phyloP scores from a whole-genome alignment of 352 stramenopile species.

The Phytopythium helicoides region DNA sequence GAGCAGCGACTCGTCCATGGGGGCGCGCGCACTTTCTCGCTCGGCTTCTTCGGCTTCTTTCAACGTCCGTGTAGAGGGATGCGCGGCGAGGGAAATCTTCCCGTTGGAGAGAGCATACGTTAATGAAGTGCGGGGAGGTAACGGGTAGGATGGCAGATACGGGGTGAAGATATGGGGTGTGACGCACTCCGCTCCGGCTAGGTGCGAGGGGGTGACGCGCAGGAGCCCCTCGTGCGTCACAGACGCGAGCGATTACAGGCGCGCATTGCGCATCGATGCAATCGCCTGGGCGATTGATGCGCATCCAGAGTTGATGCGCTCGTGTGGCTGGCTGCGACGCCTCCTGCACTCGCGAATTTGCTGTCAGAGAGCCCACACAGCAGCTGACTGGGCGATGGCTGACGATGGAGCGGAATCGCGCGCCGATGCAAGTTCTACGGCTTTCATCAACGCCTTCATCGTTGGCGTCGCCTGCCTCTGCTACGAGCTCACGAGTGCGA shows the following conservation, averaged over 20 bases:
- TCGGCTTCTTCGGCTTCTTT: constrained; percentile 6
- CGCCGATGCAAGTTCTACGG: constrained; percentile 78
- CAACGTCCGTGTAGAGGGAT: too few relatives aligned
- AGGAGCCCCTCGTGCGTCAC: too few relatives aligned
- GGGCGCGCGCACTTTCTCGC: neutral
- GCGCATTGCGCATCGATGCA: too few relatives aligned
- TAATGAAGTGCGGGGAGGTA: too few relatives aligned
- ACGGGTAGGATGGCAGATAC: too few relatives aligned
- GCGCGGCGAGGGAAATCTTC: too few relatives aligned
- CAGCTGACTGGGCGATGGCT: too few relatives aligned
- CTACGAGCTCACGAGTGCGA: constrained; percentile 5
- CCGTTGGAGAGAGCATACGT: too few relatives aligned
- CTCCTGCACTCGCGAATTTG: neutral
- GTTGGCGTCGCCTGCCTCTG: constrained; percentile 43
- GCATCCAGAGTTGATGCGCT: neutral
- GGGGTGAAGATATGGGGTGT: too few relatives aligned
- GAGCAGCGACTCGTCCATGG: constrained; percentile 74
- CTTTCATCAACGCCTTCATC: constrained; percentile 83
- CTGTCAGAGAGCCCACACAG: neutral
- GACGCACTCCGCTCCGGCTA: neutral
- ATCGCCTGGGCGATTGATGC: neutral
- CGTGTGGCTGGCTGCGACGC: neutral
- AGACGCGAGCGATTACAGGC: neutral
- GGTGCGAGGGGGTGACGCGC: neutral
- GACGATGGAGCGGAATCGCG: constrained; percentile 15